These are phyloP conservation scores for Excoecaria agallocha DNA, from an alignment of 345 rosid genomes.

Conservation along the genomic window DNA sequence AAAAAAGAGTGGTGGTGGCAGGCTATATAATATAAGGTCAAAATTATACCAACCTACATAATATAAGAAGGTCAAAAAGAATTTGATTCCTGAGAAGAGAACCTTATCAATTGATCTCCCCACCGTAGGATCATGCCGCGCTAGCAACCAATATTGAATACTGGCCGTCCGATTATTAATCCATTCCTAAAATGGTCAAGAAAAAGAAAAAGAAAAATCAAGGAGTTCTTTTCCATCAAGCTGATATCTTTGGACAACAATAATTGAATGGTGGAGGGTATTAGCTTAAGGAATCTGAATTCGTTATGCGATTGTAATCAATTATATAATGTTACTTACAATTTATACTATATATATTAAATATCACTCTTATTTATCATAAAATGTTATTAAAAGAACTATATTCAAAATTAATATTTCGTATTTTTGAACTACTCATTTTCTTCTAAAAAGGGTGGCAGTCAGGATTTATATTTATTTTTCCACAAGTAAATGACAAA, in stretches of 20 bases:
- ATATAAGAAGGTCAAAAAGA: constrained; percentile 11
- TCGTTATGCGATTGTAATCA: not conserved
- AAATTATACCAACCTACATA: not conserved
- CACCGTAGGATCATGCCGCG: constrained; percentile 5
- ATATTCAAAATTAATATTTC: too few relatives aligned
- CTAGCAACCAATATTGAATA: not conserved
- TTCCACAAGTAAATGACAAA: too few relatives aligned
- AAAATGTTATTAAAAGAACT: too few relatives aligned
- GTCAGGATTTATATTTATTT: too few relatives aligned
- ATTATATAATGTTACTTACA: too few relatives aligned
- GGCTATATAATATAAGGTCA: not conserved
- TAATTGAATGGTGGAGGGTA: not conserved
- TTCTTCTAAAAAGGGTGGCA: too few relatives aligned
- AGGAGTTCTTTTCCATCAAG: not conserved
- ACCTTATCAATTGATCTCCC: not conserved
- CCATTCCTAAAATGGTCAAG: not conserved
- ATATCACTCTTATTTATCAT: too few relatives aligned
- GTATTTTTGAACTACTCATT: too few relatives aligned
- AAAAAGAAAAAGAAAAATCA: not conserved
- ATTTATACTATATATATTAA: too few relatives aligned
- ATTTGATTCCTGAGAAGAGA: constrained; percentile 1
- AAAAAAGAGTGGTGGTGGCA: constrained; percentile 2
- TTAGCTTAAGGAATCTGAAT: not conserved
- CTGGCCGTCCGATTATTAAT: not conserved
- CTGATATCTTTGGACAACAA: not conserved